Conservation (phyloP, 2,329 filamentous ascomycete species). For the Colletotrichum filicis region DNA sequence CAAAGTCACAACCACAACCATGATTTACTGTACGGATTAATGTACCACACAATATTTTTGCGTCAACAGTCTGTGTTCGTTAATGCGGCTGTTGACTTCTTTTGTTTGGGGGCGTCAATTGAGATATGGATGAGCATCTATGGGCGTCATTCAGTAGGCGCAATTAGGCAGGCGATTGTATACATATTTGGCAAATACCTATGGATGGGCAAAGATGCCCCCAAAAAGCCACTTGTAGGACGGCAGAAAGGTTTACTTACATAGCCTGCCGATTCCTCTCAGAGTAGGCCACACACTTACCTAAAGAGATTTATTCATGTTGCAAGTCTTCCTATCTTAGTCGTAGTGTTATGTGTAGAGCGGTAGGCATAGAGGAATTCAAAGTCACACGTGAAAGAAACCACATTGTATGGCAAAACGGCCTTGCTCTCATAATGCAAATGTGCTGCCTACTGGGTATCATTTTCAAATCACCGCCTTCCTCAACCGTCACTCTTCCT, state of each 20-base stretch:
- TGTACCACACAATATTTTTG: slow-evolving; percentile 2
- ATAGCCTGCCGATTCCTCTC: background rate
- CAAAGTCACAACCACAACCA: background rate
- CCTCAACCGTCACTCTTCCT: background rate
- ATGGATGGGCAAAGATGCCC: background rate
- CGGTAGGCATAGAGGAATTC: background rate
- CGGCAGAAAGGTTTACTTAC: background rate
- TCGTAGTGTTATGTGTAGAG: slow-evolving; percentile 1
- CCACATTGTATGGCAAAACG: background rate
- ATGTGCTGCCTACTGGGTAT: background rate
- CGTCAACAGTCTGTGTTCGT: background rate
- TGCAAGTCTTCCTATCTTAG: slow-evolving; percentile 9
- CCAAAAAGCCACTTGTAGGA: background rate
- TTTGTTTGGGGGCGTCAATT: slow-evolving; percentile 7
- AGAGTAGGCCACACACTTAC: background rate
- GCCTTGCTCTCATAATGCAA: background rate
- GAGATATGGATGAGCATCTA: slow-evolving; percentile 8
- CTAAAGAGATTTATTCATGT: background rate
- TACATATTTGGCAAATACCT: slow-evolving; percentile 19
- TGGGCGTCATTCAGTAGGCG: slow-evolving; percentile 8
- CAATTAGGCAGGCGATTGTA: slow-evolving; percentile 21
- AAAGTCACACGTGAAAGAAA: background rate
- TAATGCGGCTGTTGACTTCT: background rate
- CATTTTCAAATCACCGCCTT: background rate
- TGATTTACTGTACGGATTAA: background rate